Conservation (phyloP, 1,139 yeast species). For the Taiozyma onychis region DNA sequence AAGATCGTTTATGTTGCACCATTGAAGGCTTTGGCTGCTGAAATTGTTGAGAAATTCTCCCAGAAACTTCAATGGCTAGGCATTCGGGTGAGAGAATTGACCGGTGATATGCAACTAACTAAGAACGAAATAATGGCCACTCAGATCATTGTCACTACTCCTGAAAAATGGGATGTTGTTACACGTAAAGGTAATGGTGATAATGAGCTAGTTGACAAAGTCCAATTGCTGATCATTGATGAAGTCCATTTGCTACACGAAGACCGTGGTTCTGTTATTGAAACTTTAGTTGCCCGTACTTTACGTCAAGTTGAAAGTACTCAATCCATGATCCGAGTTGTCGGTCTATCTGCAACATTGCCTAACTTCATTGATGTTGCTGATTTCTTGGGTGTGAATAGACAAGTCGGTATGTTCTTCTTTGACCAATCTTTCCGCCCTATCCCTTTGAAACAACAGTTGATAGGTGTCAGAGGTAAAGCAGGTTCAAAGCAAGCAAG, state of each 20-base stretch:
- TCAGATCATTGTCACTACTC: constrained; percentile 92
- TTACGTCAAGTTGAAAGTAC: constrained; percentile 90
- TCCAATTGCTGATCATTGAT: constrained; percentile 81
- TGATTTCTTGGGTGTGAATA: constrained; percentile 86
- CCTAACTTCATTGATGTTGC: constrained; percentile 96
- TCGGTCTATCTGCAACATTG: constrained; percentile 95
- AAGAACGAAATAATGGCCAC: constrained; percentile 77
- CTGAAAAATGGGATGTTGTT: constrained; percentile 99
- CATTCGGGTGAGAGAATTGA: constrained; percentile 77
- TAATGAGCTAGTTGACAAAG: constrained; percentile 78
- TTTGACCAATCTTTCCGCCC: constrained; percentile 94
- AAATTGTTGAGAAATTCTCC: constrained; percentile 86
- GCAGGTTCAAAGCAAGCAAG: constrained; percentile 68
- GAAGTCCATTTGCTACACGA: constrained; percentile 96
- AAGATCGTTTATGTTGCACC: constrained; percentile 96
- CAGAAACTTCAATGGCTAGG: constrained; percentile 80
- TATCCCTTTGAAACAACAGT: constrained; percentile 83
- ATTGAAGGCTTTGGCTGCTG: constrained; percentile 93
- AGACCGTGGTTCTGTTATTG: constrained; percentile 97
- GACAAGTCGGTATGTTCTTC: constrained; percentile 86
- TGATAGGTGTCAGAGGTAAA: constrained; percentile 85
- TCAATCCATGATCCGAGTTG: constrained; percentile 89
- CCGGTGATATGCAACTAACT: constrained; percentile 96
- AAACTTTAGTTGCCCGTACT: constrained; percentile 92
- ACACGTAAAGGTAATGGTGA: constrained; percentile 83